Percentiles rank a stretch among this genome's conserved stretches.
Evolutionary conservation across 768 basidiomycete genomes (phyloP).

Genomic region (Suillus americanus): DNA sequence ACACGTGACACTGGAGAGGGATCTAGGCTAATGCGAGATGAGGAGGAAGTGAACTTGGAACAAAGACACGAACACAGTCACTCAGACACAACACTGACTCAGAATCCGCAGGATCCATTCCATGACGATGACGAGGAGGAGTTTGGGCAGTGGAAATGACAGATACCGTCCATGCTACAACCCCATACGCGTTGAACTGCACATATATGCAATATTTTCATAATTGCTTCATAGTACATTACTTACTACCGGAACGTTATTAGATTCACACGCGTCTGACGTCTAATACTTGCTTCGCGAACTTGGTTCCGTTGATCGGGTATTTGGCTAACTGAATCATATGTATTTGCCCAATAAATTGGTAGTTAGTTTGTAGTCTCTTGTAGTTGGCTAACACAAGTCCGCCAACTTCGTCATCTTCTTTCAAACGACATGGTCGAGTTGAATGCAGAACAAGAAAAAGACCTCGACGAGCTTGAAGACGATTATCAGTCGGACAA

Average conservation of each 20-base stretch:
- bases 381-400: background rate
- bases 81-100: constrained; percentile 36
- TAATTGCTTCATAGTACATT: background rate
- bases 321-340: background rate
- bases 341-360: background rate
- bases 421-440: constrained; percentile 16
- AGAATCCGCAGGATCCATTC: constrained; percentile 15
- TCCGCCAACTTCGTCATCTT: background rate
- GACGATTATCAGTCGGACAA: constrained; percentile 41
- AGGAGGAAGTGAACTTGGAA: constrained; percentile 34
- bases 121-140: constrained; percentile 26
- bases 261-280: background rate
- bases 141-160: constrained; percentile 34
- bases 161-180: constrained; percentile 10
- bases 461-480: constrained; percentile 50
- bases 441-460: constrained; percentile 25
- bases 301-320: background rate
- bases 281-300: background rate
- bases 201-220: background rate
- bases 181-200: background rate
- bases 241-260: background rate
- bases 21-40: constrained; percentile 39
- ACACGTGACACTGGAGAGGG: constrained; percentile 38
- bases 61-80: constrained; percentile 28
- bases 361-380: background rate